Conservation (phyloP, 2,329 filamentous ascomycete genomes). For the Botryotinia globosa region DNA sequence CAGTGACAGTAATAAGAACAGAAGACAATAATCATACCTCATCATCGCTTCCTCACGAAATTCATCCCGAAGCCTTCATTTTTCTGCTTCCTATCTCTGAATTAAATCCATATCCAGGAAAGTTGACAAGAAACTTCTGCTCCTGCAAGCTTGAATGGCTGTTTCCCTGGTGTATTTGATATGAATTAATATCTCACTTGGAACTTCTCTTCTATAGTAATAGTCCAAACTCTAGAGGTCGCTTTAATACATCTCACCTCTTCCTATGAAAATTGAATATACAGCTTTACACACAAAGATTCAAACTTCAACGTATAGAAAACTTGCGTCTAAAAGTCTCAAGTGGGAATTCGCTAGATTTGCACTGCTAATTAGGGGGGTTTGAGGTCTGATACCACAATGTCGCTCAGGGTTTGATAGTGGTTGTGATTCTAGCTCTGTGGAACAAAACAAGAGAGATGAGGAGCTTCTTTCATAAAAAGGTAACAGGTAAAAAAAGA, state of each 20-base stretch:
- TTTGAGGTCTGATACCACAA: neutral
- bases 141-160: neutral
- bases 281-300: neutral
- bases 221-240: neutral
- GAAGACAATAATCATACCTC: neutral
- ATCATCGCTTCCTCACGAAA: neutral
- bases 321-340: neutral
- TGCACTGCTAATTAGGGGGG: neutral
- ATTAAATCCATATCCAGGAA: accelerated
- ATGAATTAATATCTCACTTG: neutral
- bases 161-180: neutral
- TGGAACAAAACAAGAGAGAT: too few species aligned
- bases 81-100: neutral
- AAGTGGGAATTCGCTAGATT: neutral
- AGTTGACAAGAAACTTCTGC: too few species aligned
- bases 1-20: neutral
- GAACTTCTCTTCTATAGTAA: neutral
- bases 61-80: neutral
- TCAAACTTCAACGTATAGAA: neutral
- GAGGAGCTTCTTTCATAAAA: neutral
- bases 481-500: neutral
- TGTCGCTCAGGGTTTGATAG: neutral
- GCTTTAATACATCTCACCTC: neutral
- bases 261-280: neutral
- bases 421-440: neutral